These are phyloP conservation scores for Gracilaria gracilis DNA, from an alignment of 23 red algal species.

Conservation along the genomic window DNA sequence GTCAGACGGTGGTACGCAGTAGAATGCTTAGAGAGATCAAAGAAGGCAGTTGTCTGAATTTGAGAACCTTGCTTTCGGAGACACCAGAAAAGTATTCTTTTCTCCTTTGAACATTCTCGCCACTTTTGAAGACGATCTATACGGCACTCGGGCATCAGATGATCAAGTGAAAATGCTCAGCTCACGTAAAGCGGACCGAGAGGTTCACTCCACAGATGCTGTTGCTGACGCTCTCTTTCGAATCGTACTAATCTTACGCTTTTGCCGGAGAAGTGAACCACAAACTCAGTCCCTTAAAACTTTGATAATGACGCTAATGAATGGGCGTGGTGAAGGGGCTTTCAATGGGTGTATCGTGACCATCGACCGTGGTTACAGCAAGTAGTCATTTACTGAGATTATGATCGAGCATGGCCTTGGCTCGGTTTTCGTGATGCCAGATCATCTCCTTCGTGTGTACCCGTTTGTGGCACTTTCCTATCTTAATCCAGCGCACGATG, in stretches of 20 bases:
- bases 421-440: background rate
- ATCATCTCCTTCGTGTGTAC: background rate
- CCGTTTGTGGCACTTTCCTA: slow-evolving; percentile 2
- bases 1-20: too few species aligned
- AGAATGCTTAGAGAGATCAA: slow-evolving; percentile 8
- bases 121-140: slow-evolving; percentile 18
- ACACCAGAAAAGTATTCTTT: background rate
- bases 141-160: background rate
- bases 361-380: slow-evolving; percentile 10
- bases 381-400: background rate
- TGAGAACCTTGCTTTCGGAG: slow-evolving; percentile 1
- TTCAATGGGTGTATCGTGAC: background rate
- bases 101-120: background rate
- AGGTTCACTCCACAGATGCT: background rate
- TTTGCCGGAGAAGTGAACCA: background rate
- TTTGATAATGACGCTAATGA: background rate
- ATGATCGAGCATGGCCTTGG: background rate
- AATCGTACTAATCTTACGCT: background rate
- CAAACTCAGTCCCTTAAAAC: background rate
- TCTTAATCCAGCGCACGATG: too few species aligned
- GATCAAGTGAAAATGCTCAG: slow-evolving; percentile 9
- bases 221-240: background rate
- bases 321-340: background rate
- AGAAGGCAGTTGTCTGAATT: background rate
- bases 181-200: background rate